Base-by-base conservation (phyloP, 306 rosid species). In the Pyrus communis region DNA sequence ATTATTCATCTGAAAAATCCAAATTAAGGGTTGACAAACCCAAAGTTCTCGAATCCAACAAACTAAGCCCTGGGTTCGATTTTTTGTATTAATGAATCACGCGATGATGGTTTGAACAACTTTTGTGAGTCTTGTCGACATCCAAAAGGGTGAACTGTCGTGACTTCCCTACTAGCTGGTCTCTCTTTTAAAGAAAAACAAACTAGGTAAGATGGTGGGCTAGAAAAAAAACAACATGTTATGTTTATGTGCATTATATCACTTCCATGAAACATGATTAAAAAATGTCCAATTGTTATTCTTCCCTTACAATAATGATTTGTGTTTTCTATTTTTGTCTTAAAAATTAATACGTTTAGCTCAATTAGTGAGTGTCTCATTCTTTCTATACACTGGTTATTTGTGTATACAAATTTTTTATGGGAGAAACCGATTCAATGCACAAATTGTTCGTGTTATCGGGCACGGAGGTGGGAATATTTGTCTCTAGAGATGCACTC, bases 81-180 rank as follows among this genome's bases (percentile, higher is more conserved):
- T 35, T 35, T 35, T 35, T 7, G 2, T 7, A 0, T 35, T 35
- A 0, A 9, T 35, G 2, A 35, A 35, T 35, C 42, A 35, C 2
- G 1, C 42, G 9, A 35, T 35, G 2, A 0, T 7, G 0, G 10
- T 7, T 0, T 35, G 9, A 35, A 35, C 2, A 35, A 35, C 2
- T 7, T 35, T 0, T 35, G 0, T 35, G 9, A 35, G 2, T 35
- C 1, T 35, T 35, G 9, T 0, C 10, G 40, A 35, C 40, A 35
- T 35, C 9, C 2, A 0, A 35, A 35, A 7, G 0, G 40, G 2
- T 35, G 40, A 35, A 35, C 7, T 35, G 9, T 1, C 9, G 9
- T 35, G 40, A 0, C 9, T 35, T 35, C 40, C 40, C 2, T 35
- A 7, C 9, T 2, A 35, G 40, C 0, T 35, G 9, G 8, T 35